Evolutionary conservation across 2,329 filamentous ascomycete genomes (phyloP).

Genomic region (Phialophora tarda): DNA sequence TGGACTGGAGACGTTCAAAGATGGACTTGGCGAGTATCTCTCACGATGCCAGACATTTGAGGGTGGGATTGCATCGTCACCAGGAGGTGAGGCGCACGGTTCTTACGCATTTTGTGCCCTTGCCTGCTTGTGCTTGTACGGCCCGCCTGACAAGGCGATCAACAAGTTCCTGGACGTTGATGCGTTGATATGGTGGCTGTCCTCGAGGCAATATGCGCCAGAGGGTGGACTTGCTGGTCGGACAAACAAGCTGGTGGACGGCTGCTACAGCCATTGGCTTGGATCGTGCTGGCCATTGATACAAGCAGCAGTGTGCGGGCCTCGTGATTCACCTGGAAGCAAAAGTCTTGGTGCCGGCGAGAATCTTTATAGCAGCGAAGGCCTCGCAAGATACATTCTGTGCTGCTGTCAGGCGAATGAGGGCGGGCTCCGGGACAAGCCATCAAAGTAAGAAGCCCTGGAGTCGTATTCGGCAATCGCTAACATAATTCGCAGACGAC

Average conservation of each 20-base stretch:
- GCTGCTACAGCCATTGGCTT: conserved; percentile 98
- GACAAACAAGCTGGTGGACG: conserved; percentile 97
- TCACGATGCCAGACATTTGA: conserved; percentile 81
- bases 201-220: conserved; percentile 83
- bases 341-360: conserved; percentile 24
- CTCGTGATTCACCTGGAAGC: conserved; percentile 43
- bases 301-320: conserved; percentile 73
- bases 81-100: conserved; percentile 89
- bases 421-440: conserved; percentile 92
- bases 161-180: conserved; percentile 77
- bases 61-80: conserved; percentile 86
- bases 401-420: conserved; percentile 79
- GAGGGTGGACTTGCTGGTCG: conserved; percentile 93
- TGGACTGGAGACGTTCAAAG: conserved; percentile 70
- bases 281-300: conserved; percentile 92
- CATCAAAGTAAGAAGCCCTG: conserved; percentile 71
- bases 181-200: conserved; percentile 82
- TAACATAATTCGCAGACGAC: conserved; percentile 58
- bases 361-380: conserved; percentile 76
- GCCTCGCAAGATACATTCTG: conserved; percentile 85
- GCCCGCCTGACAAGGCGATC: conserved; percentile 75
- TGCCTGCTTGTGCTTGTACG: conserved; percentile 84
- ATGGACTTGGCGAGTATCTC: conserved; percentile 78
- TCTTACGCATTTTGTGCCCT: conserved; percentile 96
- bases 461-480: conserved; percentile 27